phyloP scores from a whole-genome alignment of 805 yeast species.

The Schwanniomyces occidentalis region DNA sequence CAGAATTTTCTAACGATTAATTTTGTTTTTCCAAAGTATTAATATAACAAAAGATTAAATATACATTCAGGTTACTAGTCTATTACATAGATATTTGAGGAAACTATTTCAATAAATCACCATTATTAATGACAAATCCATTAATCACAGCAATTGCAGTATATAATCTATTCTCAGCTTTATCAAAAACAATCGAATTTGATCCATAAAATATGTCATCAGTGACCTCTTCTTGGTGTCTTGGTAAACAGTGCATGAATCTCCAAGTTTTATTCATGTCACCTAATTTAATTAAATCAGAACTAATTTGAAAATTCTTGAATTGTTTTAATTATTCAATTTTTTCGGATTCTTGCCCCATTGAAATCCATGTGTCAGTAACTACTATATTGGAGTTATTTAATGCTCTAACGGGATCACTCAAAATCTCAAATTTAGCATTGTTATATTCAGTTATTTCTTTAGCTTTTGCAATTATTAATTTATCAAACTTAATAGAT shows the following conservation, averaged over 20 bases:
- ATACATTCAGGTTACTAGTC: too few relatives aligned
- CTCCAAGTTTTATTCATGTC: constrained; percentile 64
- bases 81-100: too few relatives aligned
- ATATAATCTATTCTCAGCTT: constrained; percentile 89
- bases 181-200: constrained; percentile 75
- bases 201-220: constrained; percentile 85
- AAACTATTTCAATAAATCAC: constrained; percentile 34
- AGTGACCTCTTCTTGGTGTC: constrained; percentile 85
- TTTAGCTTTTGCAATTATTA: constrained; percentile 52
- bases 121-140: constrained; percentile 77
- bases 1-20: too few relatives aligned
- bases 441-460: constrained; percentile 50
- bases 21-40: too few relatives aligned
- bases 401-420: constrained; percentile 72
- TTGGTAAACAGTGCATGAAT: constrained; percentile 94
- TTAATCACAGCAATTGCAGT: constrained; percentile 91
- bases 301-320: constrained; percentile 75
- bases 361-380: constrained; percentile 91
- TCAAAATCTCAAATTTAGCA: constrained; percentile 53
- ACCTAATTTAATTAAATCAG: constrained; percentile 56
- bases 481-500: constrained; percentile 59
- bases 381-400: constrained; percentile 73
- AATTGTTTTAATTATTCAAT: constrained; percentile 68
- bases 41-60: too few relatives aligned
- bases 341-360: constrained; percentile 88